Conservation (phyloP, 352 stramenopile species). For the Globisporangium uncinulatum region DNA sequence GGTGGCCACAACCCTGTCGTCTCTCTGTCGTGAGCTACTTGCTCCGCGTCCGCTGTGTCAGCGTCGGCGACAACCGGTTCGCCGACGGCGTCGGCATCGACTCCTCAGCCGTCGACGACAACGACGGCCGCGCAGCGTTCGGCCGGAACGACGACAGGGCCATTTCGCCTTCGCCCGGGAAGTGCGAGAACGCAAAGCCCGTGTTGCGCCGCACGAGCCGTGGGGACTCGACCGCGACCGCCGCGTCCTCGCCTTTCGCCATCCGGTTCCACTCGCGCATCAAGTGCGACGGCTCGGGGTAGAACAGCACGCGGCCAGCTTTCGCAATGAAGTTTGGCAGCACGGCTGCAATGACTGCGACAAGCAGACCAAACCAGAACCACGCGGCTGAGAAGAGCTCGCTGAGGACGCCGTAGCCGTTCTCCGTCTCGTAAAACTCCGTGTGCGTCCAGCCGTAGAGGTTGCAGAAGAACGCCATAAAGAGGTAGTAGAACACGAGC, state of each 20-base stretch:
- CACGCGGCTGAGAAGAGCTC: slow-evolving; percentile 63
- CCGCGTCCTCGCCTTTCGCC: slow-evolving; percentile 67
- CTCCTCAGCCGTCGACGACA: slow-evolving; percentile 45
- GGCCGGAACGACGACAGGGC: slow-evolving; percentile 37
- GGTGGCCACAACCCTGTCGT: not conserved
- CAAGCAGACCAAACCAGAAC: slow-evolving; percentile 80
- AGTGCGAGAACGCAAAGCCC: slow-evolving; percentile 85
- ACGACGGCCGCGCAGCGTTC: slow-evolving; percentile 14
- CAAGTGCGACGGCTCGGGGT: slow-evolving; percentile 82
- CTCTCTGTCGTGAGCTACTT: slow-evolving; percentile 1
- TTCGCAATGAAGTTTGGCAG: slow-evolving; percentile 87
- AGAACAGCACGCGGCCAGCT: slow-evolving; percentile 81
- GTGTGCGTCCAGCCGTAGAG: slow-evolving; percentile 69
- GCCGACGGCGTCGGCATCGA: slow-evolving; percentile 44
- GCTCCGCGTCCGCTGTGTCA: not conserved
- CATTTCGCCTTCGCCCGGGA: slow-evolving; percentile 70
- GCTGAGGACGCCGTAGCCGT: slow-evolving; percentile 54
- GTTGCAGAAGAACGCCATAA: slow-evolving; percentile 80
- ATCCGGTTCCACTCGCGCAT: slow-evolving; percentile 89
- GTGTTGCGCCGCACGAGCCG: slow-evolving; percentile 80
- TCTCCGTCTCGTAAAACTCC: slow-evolving; percentile 79
- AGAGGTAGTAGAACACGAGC: slow-evolving; percentile 82
- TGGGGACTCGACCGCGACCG: slow-evolving; percentile 51
- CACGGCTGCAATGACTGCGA: slow-evolving; percentile 49
- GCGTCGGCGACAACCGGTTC: slow-evolving; percentile 16